Percentiles rank a stretch among this genome's conserved stretches.
These are phyloP conservation scores for Wallacemonas sp. DNA, from an alignment of 208 protist species.

Conservation along the genomic window DNA sequence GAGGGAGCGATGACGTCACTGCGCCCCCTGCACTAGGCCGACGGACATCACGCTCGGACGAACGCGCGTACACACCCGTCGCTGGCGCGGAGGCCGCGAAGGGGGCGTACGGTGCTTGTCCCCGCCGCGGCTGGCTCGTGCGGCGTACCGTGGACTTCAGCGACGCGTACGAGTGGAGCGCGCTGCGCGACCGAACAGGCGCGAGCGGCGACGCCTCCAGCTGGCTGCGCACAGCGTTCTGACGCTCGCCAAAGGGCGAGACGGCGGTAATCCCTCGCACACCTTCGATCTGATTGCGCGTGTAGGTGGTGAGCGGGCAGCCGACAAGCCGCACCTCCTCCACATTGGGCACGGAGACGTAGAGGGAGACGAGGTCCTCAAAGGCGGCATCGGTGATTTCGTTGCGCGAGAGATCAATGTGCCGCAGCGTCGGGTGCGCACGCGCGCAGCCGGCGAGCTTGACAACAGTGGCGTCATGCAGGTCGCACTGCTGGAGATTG, in stretches of 20 bases:
- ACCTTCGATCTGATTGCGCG: conserved; percentile 3
- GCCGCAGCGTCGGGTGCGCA: conserved; percentile 48
- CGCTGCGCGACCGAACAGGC: conserved; percentile 6
- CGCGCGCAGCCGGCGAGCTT: conserved; percentile 26
- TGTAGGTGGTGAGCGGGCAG: conserved; percentile 33
- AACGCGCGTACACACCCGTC: conserved; percentile 2
- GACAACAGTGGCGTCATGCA: conserved; percentile 42
- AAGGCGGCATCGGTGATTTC: conserved; percentile 38
- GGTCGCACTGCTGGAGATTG: conserved; percentile 56
- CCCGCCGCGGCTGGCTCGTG: background rate
- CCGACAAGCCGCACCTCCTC: conserved; percentile 33
- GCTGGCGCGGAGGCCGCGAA: background rate
- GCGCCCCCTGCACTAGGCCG: background rate
- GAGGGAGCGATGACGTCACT: background rate
- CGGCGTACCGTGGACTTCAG: background rate
- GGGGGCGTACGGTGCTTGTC: background rate
- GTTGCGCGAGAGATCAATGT: conserved; percentile 63
- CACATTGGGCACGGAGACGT: conserved; percentile 35
- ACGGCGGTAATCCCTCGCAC: background rate
- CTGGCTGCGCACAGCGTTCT: background rate
- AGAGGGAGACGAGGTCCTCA: conserved; percentile 39
- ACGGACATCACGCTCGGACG: background rate
- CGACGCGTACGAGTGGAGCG: conserved; percentile 6
- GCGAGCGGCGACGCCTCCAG: background rate
- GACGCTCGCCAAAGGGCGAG: conserved; percentile 6